These are phyloP conservation scores for Zygosaccharomyces lentus DNA, from an alignment of 805 yeast genomes.

Conservation along the genomic window DNA sequence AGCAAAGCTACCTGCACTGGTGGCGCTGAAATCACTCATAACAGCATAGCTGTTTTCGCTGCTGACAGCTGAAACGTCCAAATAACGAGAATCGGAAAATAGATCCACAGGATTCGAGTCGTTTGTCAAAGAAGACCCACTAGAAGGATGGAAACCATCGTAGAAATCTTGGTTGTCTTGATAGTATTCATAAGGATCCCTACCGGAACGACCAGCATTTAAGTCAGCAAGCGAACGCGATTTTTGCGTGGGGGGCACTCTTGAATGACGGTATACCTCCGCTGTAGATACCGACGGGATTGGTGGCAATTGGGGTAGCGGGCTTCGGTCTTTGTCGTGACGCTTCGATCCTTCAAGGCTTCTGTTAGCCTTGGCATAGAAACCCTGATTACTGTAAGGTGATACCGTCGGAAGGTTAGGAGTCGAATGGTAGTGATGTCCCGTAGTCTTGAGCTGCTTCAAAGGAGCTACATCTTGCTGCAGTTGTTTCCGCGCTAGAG, in stretches of 20 bases:
- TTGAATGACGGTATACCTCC: conserved; percentile 2
- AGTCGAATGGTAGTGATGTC: conserved; percentile 8
- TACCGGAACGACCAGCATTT: conserved; percentile 6
- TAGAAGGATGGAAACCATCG: conserved; percentile 17
- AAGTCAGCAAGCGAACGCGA: conserved; percentile 31
- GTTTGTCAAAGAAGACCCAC: conserved; percentile 10
- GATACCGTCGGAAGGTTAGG: conserved; percentile 15
- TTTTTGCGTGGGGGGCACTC: conserved; percentile 16
- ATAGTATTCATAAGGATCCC: conserved; percentile 14
- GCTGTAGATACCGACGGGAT: conserved; percentile 13
- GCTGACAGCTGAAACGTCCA: conserved; percentile 46
- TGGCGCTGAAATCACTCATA: conserved; percentile 71
- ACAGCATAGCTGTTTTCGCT: conserved; percentile 40
- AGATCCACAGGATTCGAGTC: conserved; percentile 18
- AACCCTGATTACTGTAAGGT: conserved; percentile 2
- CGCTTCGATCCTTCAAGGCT: conserved; percentile 4
- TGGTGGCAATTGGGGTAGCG: conserved; percentile 30
- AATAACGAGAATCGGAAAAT: conserved; percentile 43
- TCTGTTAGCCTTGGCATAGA: background rate
- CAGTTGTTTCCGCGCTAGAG: conserved; percentile 1
- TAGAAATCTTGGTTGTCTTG: conserved; percentile 17
- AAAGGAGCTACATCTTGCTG: conserved; percentile 1
- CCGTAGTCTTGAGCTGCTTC: conserved; percentile 1
- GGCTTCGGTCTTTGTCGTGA: background rate
- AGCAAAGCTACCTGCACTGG: conserved; percentile 81